phyloP scores from a whole-genome alignment of 202 grass and related monocot genomes.

The Saccharum hybrid region DNA sequence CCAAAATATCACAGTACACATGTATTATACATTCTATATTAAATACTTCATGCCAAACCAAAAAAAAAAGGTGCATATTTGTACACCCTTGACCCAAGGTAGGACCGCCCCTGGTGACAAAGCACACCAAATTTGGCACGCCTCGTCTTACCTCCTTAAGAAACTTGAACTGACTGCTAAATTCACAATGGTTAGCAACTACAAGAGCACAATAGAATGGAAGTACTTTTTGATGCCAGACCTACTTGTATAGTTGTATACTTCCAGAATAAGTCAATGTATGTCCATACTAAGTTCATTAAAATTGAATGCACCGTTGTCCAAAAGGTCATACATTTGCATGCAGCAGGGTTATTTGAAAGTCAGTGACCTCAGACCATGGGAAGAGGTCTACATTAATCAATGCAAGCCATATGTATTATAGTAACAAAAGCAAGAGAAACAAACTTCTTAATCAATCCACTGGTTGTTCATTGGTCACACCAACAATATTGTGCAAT shows the following conservation, averaged over 20 bases:
- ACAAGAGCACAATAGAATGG: not conserved
- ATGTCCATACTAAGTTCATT: not conserved
- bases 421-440: not conserved
- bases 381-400: not conserved
- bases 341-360: conserved; percentile 16
- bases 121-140: too few species aligned
- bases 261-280: not conserved
- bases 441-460: not conserved
- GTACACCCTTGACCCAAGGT: not conserved
- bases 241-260: not conserved
- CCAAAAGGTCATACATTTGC: not conserved
- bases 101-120: not conserved
- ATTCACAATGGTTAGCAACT: not conserved
- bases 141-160: not conserved
- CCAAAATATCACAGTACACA: not conserved
- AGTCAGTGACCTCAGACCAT: conserved; percentile 20
- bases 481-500: not conserved
- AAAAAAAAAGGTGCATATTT: not conserved
- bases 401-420: not conserved
- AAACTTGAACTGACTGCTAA: not conserved
- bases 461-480: not conserved
- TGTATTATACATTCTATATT: not conserved
- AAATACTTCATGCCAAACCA: not conserved
- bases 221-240: not conserved
- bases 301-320: not conserved